Conservation (phyloP, 1,284 basidiomycete genomes). For the Naganishia cerealis region DNA sequence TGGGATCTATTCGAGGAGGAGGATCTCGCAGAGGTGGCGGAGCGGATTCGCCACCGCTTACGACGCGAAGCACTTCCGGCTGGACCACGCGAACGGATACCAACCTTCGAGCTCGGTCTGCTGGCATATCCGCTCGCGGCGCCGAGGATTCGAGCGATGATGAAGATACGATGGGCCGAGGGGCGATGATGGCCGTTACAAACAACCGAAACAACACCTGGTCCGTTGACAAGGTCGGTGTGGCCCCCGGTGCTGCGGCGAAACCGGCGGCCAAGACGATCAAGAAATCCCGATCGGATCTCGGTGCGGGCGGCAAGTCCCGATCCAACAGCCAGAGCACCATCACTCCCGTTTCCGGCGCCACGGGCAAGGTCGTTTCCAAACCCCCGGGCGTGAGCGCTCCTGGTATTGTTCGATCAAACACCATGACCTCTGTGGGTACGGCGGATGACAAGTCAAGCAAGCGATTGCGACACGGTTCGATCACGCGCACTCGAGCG, state of each 20-base stretch:
- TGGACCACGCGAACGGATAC: slow-evolving; percentile 52
- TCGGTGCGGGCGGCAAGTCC: slow-evolving; percentile 37
- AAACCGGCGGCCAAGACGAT: slow-evolving; percentile 22
- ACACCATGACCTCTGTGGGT: slow-evolving; percentile 34
- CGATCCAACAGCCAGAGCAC: slow-evolving; percentile 44
- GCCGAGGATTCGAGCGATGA: slow-evolving; percentile 47
- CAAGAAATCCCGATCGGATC: slow-evolving; percentile 38
- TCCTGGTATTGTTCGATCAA: slow-evolving; percentile 31
- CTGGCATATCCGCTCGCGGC: slow-evolving; percentile 36
- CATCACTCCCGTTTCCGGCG: slow-evolving; percentile 35
- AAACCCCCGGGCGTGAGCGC: slow-evolving; percentile 23
- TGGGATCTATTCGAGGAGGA: slow-evolving; percentile 40
- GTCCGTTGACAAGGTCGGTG: slow-evolving; percentile 46
- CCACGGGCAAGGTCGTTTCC: slow-evolving; percentile 25
- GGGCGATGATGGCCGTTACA: slow-evolving; percentile 47
- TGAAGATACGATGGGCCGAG: slow-evolving; percentile 37
- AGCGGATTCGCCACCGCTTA: slow-evolving; percentile 42
- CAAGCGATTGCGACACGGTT: slow-evolving; percentile 32
- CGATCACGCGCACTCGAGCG: slow-evolving; percentile 31
- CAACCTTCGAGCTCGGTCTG: slow-evolving; percentile 42
- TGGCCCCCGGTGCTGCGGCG: slow-evolving; percentile 2
- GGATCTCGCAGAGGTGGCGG: slow-evolving; percentile 34
- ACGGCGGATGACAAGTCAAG: slow-evolving; percentile 10
- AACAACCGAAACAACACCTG: slow-evolving; percentile 48
- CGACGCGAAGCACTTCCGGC: slow-evolving; percentile 35